These are phyloP conservation scores for Lachnellula occidentalis DNA, from an alignment of 2,329 filamentous ascomycete genomes.

Conservation along the genomic window DNA sequence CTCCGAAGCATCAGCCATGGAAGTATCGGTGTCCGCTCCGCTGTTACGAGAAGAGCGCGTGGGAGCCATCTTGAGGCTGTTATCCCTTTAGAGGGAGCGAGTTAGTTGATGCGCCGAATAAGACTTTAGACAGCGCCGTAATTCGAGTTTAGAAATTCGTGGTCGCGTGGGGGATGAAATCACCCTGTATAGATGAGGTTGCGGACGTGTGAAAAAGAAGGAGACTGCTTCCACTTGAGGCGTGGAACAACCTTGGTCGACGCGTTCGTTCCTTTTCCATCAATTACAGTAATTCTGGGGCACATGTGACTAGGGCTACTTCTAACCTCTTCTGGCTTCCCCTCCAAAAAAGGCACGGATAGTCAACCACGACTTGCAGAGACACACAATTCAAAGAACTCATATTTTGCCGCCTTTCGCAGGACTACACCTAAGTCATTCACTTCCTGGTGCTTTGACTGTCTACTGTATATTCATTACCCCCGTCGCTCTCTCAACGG, in stretches of 20 bases:
- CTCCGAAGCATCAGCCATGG: conserved; percentile 54
- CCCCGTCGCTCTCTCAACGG: neutral
- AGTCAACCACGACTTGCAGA: no score
- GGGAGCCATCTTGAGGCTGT: conserved; percentile 45
- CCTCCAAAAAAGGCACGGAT: neutral
- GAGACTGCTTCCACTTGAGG: neutral
- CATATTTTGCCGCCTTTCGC: neutral
- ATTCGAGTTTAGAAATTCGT: neutral
- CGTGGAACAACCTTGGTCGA: no score
- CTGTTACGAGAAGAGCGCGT: conserved; percentile 47
- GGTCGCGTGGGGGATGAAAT: conserved; percentile 18
- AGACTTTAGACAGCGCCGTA: conserved; percentile 1
- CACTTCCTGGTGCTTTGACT: neutral
- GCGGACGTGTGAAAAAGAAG: conserved; percentile 8
- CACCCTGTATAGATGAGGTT: conserved; percentile 6
- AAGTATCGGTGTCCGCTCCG: conserved; percentile 45
- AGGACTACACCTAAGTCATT: neutral
- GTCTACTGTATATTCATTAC: neutral
- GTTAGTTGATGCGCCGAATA: conserved; percentile 14
- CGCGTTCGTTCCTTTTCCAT: no score
- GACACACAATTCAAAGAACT: no score
- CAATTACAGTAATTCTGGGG: no score
- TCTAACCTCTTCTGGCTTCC: neutral
- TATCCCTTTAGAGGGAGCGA: conserved; percentile 21
- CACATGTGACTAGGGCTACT: no score